A percentile compares a stretch with the other conserved stretches of the same genome.
Conservation (phyloP, 2,329 filamentous ascomycete species). For the Cryphonectria nitschkei region DNA sequence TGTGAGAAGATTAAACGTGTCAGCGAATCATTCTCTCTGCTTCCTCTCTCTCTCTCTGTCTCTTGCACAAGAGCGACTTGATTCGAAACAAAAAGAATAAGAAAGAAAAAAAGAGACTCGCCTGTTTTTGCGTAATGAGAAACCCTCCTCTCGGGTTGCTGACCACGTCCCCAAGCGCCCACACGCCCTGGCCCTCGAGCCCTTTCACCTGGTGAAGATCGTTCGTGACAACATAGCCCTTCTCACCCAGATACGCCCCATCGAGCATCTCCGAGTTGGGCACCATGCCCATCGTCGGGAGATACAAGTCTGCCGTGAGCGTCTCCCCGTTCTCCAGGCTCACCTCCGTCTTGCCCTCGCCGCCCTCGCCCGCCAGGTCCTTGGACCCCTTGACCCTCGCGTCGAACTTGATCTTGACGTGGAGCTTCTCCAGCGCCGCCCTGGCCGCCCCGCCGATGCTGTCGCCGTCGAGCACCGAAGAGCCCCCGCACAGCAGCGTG, state of each 20-base stretch:
- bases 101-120: slow-evolving; percentile 32
- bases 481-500: slow-evolving; percentile 48
- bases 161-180: slow-evolving; percentile 59
- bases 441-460: slow-evolving; percentile 46
- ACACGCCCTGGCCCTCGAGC: slow-evolving; percentile 44
- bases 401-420: slow-evolving; percentile 51
- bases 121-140: slow-evolving; percentile 53
- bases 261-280: slow-evolving; percentile 61
- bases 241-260: slow-evolving; percentile 46
- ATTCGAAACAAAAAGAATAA: background rate
- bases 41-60: background rate
- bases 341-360: slow-evolving; percentile 55
- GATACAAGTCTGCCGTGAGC: slow-evolving; percentile 57
- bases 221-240: slow-evolving; percentile 53
- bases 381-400: slow-evolving; percentile 45
- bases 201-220: slow-evolving; percentile 53
- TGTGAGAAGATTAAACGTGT: slow-evolving; percentile 1
- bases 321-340: slow-evolving; percentile 50
- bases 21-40: background rate
- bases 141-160: slow-evolving; percentile 52
- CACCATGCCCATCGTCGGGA: slow-evolving; percentile 58
- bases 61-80: background rate
- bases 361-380: slow-evolving; percentile 46
- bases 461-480: slow-evolving; percentile 50
- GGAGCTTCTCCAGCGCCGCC: slow-evolving; percentile 55